Conservation (phyloP, 805 yeast species). For the Schizosaccharomyces osmophilus region DNA sequence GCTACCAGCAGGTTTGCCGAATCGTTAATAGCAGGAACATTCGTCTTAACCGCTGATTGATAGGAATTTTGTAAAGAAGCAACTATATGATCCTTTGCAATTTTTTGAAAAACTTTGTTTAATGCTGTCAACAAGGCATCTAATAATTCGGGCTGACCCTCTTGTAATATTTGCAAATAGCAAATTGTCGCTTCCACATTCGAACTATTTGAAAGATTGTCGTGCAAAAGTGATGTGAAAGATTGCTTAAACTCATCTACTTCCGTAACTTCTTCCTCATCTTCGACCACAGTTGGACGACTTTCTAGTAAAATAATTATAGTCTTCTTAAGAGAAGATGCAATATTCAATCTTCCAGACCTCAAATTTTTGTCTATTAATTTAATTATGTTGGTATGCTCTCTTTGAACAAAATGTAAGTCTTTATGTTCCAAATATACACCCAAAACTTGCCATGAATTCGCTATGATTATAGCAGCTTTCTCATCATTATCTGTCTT, state of each 20-base stretch:
- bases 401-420: conserved; percentile 52
- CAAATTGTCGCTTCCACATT: neutral
- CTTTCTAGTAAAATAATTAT: neutral
- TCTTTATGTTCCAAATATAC: conserved; percentile 60
- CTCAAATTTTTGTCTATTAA: conserved; percentile 63
- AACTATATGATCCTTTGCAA: conserved; percentile 52
- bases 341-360: conserved; percentile 66
- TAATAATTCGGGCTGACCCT: neutral
- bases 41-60: neutral
- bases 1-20: neutral
- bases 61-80: neutral
- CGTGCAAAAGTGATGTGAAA: neutral
- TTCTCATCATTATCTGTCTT: conserved; percentile 47
- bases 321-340: conserved; percentile 43
- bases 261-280: neutral
- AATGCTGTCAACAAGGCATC: neutral
- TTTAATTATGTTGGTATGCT: conserved; percentile 41
- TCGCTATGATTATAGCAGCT: conserved; percentile 42
- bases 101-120: conserved; percentile 52
- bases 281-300: neutral
- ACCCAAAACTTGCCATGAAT: conserved; percentile 71
- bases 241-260: neutral
- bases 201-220: neutral
- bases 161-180: neutral
- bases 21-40: neutral